Evolutionary conservation across 2,329 filamentous ascomycete species (phyloP).

Genomic region (Fulvia fulva): DNA sequence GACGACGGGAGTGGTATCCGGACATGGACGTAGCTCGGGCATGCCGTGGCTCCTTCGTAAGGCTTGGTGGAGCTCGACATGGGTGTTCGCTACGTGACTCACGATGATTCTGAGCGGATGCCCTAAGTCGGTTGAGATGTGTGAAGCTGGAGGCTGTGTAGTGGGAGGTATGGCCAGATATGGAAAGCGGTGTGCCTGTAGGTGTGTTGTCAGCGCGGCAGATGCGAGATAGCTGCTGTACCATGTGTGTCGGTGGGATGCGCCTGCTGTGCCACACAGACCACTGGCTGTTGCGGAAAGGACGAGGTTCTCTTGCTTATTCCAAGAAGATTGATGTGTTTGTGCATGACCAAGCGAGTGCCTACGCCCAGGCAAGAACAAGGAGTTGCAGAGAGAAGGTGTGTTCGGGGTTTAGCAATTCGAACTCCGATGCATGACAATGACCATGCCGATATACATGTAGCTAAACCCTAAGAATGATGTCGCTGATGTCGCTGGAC

Average conservation of each 20-base stretch:
- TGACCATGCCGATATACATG: background rate
- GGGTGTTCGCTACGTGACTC: background rate
- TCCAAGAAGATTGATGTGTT: no score
- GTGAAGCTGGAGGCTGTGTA: no score
- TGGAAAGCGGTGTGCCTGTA: background rate
- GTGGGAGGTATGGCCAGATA: background rate
- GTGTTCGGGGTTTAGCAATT: background rate
- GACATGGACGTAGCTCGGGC: no score
- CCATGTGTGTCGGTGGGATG: background rate
- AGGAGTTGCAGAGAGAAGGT: background rate
- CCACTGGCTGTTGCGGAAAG: no score
- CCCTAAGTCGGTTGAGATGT: background rate
- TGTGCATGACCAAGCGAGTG: no score
- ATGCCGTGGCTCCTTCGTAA: background rate
- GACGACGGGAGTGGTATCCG: no score
- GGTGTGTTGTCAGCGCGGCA: background rate
- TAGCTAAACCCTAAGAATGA: background rate
- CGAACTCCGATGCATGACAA: background rate
- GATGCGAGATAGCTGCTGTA: background rate
- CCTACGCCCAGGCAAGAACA: no score
- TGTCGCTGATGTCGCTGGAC: no score
- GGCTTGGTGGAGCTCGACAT: background rate
- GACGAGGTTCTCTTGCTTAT: no score
- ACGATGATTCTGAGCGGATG: background rate
- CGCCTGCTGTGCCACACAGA: background rate